These are phyloP conservation scores for Stereocaulon alpinum DNA, from an alignment of 495 filamentous ascomycete species.

Conservation along the genomic window DNA sequence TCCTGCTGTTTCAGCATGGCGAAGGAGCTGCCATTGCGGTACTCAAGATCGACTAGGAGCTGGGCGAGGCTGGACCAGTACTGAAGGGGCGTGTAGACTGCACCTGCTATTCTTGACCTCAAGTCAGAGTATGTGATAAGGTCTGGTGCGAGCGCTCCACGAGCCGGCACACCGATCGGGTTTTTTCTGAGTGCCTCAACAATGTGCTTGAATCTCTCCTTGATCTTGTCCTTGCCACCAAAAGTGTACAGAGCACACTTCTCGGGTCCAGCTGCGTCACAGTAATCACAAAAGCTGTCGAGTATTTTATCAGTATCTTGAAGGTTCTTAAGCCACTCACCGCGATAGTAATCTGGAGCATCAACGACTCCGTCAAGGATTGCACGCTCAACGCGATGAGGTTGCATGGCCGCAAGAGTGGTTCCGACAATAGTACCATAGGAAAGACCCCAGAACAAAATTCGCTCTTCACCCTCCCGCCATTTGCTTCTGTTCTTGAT, in stretches of 20 bases:
- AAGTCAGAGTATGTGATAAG: conserved; percentile 36
- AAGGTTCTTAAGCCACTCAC: conserved; percentile 34
- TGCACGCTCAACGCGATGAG: conserved; percentile 38
- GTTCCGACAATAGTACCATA: conserved; percentile 59
- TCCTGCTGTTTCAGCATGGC: conserved; percentile 1
- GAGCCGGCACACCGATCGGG: conserved; percentile 37
- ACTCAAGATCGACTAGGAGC: background rate
- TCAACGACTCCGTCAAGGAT: conserved; percentile 48
- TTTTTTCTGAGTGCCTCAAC: conserved; percentile 32
- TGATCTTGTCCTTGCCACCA: conserved; percentile 31
- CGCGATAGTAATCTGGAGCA: conserved; percentile 34
- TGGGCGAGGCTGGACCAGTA: conserved; percentile 8
- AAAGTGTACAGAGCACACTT: conserved; percentile 30
- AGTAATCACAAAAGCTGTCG: conserved; percentile 38
- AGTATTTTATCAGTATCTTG: conserved; percentile 41
- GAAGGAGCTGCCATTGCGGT: background rate
- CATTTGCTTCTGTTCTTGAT: background rate
- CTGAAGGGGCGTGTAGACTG: conserved; percentile 22
- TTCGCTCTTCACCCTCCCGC: conserved; percentile 26
- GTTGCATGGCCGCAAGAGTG: conserved; percentile 44
- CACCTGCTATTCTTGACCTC: conserved; percentile 26
- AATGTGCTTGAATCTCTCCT: conserved; percentile 31
- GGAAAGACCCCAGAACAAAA: conserved; percentile 57
- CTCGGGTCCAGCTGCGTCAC: conserved; percentile 33
- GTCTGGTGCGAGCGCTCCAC: conserved; percentile 30